Evolutionary conservation across 169 alveolate species (phyloP), one percentile per base, ranked within the genome.

Genomic region (Plasmodium fragile): DNA sequence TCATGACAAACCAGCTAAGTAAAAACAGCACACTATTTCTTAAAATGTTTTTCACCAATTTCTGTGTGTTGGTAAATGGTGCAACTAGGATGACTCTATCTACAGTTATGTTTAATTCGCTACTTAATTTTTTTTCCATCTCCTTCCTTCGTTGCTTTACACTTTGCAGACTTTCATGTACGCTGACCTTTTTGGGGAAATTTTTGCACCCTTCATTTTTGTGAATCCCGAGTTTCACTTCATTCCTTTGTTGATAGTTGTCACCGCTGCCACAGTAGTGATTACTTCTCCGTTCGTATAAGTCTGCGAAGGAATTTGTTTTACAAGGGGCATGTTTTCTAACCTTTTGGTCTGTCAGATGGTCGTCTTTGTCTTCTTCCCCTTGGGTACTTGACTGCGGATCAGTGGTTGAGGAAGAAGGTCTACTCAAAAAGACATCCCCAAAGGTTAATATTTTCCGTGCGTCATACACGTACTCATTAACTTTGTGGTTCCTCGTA

Each of bases 41-140:
- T 39, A 89, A 39, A 6, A 89, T 78, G 72, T 90, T 79, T 59
- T 89, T 89, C 32, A 89, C 94, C 52, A 89, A 69, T 41, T 89
- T 78, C 32, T 89, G 94, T n/a, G 94, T 89, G 45, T 89, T 89
- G 8, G 94, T 89, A 65, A 89, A 89, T 59, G 94, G 94, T 25
- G 94, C 94, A 59, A 89, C 39, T 25, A 89, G 36, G 25, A 89
- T 18, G 70, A 89, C 84, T 55, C 71, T 89, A 69, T 89, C 73
- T 13, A 89, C 81, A 6, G 75, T 78, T 59, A 89, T 89, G 25
- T 89, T 89, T 39, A 89, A 39, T 36, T 89, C 70, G 32, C 78
- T 45, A 10, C 36, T n/a, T 45, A 84, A 89, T 10, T 4, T 55
- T 77, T 32, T 36, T 65, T 78, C 53, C 71, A 13, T 10, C 52